Conservation (phyloP, 148 eudicot species). For the Amaranthus palmeri region DNA sequence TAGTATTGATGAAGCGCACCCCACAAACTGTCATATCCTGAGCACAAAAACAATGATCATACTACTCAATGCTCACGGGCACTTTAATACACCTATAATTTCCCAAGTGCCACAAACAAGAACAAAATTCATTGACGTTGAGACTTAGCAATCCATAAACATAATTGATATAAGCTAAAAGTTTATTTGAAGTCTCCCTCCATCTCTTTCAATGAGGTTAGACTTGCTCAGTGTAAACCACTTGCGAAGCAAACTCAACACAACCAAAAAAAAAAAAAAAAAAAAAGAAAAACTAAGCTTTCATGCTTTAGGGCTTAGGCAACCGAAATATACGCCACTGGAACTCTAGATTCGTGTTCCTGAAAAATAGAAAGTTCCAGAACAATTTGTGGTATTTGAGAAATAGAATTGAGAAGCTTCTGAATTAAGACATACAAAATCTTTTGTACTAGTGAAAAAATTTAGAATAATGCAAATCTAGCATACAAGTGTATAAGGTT, state of each 20-base stretch:
- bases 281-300: no score
- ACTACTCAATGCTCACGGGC: constrained; percentile 13
- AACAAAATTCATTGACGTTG: neutral
- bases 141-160: neutral
- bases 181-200: neutral
- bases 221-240: no score
- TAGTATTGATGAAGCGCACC: constrained; percentile 12
- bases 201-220: neutral
- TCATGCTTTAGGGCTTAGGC: no score
- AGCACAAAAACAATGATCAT: constrained; percentile 5
- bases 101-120: constrained; percentile 1
- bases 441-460: neutral
- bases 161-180: neutral
- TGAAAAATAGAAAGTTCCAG: neutral
- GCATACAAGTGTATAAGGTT: constrained; percentile 6
- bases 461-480: constrained; percentile 14
- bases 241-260: no score
- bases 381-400: neutral
- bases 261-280: no score
- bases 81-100: neutral
- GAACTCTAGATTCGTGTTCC: neutral
- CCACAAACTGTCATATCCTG: constrained; percentile 12
- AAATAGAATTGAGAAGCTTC: neutral
- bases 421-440: neutral
- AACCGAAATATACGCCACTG: neutral